phyloP scores from a whole-genome alignment of 768 basidiomycete species.

The Rhodotorula babjevae region DNA sequence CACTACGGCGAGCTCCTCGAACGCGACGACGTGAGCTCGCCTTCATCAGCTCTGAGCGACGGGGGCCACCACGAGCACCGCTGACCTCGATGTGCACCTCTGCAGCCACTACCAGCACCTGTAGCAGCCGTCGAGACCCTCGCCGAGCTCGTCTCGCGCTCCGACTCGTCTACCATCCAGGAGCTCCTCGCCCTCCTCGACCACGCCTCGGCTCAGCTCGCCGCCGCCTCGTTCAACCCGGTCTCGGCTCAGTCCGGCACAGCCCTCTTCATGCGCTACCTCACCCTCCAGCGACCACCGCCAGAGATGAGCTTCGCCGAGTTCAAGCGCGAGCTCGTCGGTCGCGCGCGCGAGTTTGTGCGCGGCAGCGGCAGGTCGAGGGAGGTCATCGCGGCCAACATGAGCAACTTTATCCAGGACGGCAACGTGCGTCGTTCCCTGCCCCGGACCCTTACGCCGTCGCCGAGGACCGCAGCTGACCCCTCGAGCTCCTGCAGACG shows the following conservation, averaged over 20 bases:
- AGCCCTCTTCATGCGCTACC: slow-evolving; percentile 83
- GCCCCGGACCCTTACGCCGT: neutral
- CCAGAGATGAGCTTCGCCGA: slow-evolving; percentile 64
- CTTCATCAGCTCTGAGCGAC: neutral
- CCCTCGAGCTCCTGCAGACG: slow-evolving; percentile 50
- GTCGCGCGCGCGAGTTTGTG: slow-evolving; percentile 39
- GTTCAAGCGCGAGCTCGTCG: slow-evolving; percentile 40
- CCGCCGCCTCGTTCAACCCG: slow-evolving; percentile 63
- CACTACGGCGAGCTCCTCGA: slow-evolving; percentile 18
- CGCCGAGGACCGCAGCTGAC: neutral
- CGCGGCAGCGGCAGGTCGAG: slow-evolving; percentile 74
- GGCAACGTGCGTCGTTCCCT: slow-evolving; percentile 58
- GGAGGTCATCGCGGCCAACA: slow-evolving; percentile 78
- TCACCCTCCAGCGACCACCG: slow-evolving; percentile 52
- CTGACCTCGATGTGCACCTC: slow-evolving; percentile 4
- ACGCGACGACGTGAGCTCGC: slow-evolving; percentile 13
- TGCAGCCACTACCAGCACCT: slow-evolving; percentile 39
- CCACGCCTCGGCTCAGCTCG: slow-evolving; percentile 64
- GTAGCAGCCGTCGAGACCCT: slow-evolving; percentile 42
- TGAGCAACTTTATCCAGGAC: slow-evolving; percentile 90
- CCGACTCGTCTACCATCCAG: slow-evolving; percentile 73
- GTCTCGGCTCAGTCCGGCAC: slow-evolving; percentile 84
- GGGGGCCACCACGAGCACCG: too few species aligned
- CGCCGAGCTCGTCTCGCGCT: slow-evolving; percentile 34
- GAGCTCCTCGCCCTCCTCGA: slow-evolving; percentile 82